Conservation (phyloP, 2,329 filamentous ascomycete genomes). For the Diaporthe destruens region DNA sequence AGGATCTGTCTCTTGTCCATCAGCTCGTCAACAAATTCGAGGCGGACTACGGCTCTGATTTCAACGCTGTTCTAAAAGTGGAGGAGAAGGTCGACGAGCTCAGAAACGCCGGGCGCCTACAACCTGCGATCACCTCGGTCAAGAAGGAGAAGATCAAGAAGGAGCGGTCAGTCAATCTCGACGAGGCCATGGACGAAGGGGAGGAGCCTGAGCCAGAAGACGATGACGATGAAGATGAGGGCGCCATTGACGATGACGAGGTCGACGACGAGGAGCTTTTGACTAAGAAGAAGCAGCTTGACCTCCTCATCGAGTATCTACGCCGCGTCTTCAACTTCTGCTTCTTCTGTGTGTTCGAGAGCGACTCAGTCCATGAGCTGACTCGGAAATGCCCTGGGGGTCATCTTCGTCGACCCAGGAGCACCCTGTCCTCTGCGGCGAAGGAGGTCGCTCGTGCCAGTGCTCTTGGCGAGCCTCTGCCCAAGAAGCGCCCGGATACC, state of each 20-base stretch:
- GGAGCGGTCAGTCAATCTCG: constrained; percentile 69
- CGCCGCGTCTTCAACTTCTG: constrained; percentile 98
- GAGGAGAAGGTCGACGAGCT: constrained; percentile 89
- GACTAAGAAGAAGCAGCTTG: constrained; percentile 95
- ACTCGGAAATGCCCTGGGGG: constrained; percentile 96
- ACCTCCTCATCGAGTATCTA: constrained; percentile 95
- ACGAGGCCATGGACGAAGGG: constrained; percentile 72
- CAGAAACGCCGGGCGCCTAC: constrained; percentile 79
- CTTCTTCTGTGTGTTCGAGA: constrained; percentile 99
- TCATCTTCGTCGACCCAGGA: constrained; percentile 91
- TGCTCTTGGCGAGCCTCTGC: constrained; percentile 85
- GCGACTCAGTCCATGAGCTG: constrained; percentile 95
- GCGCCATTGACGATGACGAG: constrained; percentile 83
- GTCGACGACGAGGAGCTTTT: constrained; percentile 90
- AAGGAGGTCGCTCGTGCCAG: constrained; percentile 89
- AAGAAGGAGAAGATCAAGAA: constrained; percentile 70
- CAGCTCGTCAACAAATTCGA: constrained; percentile 89
- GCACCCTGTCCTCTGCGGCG: constrained; percentile 84
- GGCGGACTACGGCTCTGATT: constrained; percentile 80
- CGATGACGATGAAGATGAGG: constrained; percentile 85
- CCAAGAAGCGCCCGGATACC: constrained; percentile 78
- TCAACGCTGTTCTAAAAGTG: constrained; percentile 83
- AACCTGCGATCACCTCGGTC: constrained; percentile 70
- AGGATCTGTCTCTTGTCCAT: constrained; percentile 86
- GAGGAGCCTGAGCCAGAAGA: constrained; percentile 75